Percentiles rank a stretch among this genome's conserved stretches.
Evolutionary conservation across 2,329 filamentous ascomycete genomes (phyloP).

Genomic region (Cucurbitaria berberidis): DNA sequence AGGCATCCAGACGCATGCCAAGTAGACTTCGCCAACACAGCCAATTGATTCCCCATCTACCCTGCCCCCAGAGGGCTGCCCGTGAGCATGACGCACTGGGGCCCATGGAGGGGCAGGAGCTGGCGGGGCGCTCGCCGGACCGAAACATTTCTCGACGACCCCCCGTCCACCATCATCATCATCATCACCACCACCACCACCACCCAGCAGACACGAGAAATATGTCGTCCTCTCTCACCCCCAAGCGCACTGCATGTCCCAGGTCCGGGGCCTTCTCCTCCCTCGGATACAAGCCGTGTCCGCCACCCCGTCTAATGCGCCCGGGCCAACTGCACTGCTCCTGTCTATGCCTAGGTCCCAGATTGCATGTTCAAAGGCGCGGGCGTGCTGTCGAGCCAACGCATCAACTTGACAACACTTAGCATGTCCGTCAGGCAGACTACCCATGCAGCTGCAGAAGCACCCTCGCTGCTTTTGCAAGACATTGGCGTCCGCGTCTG

Average conservation of each 20-base stretch:
- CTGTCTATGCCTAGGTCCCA: constrained; percentile 45
- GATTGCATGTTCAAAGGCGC: constrained; percentile 48
- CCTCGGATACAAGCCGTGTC: constrained; percentile 17
- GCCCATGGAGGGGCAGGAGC: constrained; percentile 32
- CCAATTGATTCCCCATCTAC: constrained; percentile 30
- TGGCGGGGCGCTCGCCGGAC: constrained; percentile 33
- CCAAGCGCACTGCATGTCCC: constrained; percentile 19
- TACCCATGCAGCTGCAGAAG: constrained; percentile 47
- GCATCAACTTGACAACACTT: constrained; percentile 52
- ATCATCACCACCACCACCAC: too few relatives aligned
- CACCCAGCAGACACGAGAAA: constrained; percentile 13
- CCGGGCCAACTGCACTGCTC: constrained; percentile 35
- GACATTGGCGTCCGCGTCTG: constrained; percentile 42
- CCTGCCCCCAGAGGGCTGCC: constrained; percentile 22
- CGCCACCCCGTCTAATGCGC: constrained; percentile 37
- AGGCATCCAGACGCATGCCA: constrained; percentile 21
- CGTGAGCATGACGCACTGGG: constrained; percentile 37
- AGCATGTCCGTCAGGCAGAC: constrained; percentile 47
- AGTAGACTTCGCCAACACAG: constrained; percentile 29
- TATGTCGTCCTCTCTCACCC: constrained; percentile 20
- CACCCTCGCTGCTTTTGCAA: constrained; percentile 45
- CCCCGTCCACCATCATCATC: constrained; percentile 25
- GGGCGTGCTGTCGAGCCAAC: constrained; percentile 51
- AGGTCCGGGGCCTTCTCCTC: constrained; percentile 18
- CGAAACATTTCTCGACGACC: constrained; percentile 35